Conservation (phyloP, 768 basidiomycete species). For the Mycena chlorophos region DNA sequence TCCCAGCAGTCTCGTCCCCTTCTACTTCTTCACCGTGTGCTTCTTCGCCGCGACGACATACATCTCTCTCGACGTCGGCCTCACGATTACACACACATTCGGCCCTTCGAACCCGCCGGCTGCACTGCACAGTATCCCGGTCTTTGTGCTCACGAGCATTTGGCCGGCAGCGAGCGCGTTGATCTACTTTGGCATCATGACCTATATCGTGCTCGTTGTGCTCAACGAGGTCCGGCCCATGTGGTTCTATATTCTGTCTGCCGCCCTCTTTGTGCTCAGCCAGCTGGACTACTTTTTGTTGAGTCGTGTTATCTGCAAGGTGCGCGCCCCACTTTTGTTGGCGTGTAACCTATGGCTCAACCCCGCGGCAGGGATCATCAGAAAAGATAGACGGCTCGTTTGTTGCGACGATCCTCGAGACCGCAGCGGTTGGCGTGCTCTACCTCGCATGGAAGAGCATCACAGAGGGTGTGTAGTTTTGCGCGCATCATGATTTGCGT, state of each 20-base stretch:
- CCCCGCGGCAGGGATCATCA: constrained; percentile 24
- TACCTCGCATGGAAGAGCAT: constrained; percentile 70
- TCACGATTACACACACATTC: constrained; percentile 63
- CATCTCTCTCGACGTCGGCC: constrained; percentile 79
- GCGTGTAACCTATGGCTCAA: constrained; percentile 49
- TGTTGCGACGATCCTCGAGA: constrained; percentile 69
- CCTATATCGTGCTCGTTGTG: constrained; percentile 73
- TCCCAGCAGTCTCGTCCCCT: constrained; percentile 65
- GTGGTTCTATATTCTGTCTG: constrained; percentile 72
- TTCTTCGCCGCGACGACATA: constrained; percentile 77
- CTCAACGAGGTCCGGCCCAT: constrained; percentile 81
- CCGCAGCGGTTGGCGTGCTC: constrained; percentile 53
- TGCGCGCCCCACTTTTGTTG: constrained; percentile 22
- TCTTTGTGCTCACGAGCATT: constrained; percentile 80
- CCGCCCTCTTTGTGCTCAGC: constrained; percentile 73
- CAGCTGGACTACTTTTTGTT: constrained; percentile 87
- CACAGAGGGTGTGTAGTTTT: constrained; percentile 57
- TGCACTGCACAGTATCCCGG: constrained; percentile 61
- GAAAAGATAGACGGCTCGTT: constrained; percentile 82
- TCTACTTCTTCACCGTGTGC: constrained; percentile 51
- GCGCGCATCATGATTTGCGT: not conserved
- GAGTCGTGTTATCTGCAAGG: constrained; percentile 71
- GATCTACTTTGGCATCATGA: constrained; percentile 73
- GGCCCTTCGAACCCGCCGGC: constrained; percentile 59
- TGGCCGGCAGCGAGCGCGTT: constrained; percentile 78